Evolutionary conservation across 139 green algal genomes (phyloP).

Genomic region (Picochlorum sp.): DNA sequence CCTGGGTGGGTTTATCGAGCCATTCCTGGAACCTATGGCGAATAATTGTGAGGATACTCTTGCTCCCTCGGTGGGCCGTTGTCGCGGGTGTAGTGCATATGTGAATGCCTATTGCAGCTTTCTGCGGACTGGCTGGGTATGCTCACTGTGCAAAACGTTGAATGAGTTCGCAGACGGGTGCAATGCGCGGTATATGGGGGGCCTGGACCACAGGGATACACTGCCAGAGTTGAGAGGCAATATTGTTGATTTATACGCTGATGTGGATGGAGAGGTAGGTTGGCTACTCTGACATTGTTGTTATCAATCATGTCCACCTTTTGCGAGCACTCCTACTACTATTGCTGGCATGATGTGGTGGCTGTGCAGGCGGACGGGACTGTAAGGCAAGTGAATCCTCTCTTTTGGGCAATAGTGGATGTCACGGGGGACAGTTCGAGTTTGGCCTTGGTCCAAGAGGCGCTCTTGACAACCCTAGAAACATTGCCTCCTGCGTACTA

Average conservation of each 20-base stretch:
- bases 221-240: neutral
- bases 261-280: neutral
- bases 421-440: neutral
- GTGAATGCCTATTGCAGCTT: neutral
- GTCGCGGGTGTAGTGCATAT: neutral
- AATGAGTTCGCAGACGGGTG: neutral
- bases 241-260: neutral
- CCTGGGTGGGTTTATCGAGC: neutral
- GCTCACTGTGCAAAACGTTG: neutral
- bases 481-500: neutral
- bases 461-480: neutral
- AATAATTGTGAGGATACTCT: neutral
- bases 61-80: neutral
- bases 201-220: neutral
- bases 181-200: slow-evolving; percentile 3
- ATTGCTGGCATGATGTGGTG: neutral
- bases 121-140: neutral
- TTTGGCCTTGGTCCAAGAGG: neutral
- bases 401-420: neutral
- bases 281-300: neutral
- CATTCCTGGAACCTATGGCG: neutral
- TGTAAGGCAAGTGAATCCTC: neutral
- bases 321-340: neutral
- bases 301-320: neutral
- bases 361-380: neutral